A percentile compares a stretch with the other conserved stretches of the same genome.
Conservation (phyloP, 2,329 filamentous ascomycete genomes). For the Kalaharituber pfeilii region DNA sequence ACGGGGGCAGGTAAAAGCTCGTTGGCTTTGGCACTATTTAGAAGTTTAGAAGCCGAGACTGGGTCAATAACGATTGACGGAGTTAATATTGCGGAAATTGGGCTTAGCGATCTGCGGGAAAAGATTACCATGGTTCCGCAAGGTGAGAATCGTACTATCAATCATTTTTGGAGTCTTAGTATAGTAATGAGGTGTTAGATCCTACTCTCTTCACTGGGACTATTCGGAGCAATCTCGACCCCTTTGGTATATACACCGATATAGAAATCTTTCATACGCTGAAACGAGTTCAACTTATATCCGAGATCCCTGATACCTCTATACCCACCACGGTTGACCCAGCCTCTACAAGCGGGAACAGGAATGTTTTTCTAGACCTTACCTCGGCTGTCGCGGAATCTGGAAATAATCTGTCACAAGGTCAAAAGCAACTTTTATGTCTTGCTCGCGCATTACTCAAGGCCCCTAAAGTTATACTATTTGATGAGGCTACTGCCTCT, state of each 20-base stretch:
- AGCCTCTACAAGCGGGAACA: conserved; percentile 47
- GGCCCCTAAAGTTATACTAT: conserved; percentile 79
- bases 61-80: conserved; percentile 83
- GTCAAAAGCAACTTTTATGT: conserved; percentile 79
- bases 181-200: conserved; percentile 34
- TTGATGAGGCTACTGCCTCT: conserved; percentile 96
- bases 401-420: conserved; percentile 85
- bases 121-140: conserved; percentile 96
- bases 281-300: conserved; percentile 71
- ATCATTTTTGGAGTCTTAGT: too few relatives aligned
- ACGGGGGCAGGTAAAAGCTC: conserved; percentile 96
- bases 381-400: conserved; percentile 72
- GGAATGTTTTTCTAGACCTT: conserved; percentile 84
- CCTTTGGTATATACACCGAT: conserved; percentile 75
- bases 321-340: conserved; percentile 21
- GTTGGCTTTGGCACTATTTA: conserved; percentile 78
- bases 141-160: conserved; percentile 16
- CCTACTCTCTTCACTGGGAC: conserved; percentile 88
- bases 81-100: conserved; percentile 77
- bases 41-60: conserved; percentile 74
- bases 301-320: conserved; percentile 19
- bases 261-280: conserved; percentile 78
- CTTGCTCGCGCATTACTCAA: conserved; percentile 86
- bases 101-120: conserved; percentile 80
- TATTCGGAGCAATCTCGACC: conserved; percentile 80